A percentile compares a stretch with the other conserved stretches of the same genome.
These are phyloP conservation scores for Salix caprea DNA, from an alignment of 345 rosid genomes.

Conservation along the genomic window DNA sequence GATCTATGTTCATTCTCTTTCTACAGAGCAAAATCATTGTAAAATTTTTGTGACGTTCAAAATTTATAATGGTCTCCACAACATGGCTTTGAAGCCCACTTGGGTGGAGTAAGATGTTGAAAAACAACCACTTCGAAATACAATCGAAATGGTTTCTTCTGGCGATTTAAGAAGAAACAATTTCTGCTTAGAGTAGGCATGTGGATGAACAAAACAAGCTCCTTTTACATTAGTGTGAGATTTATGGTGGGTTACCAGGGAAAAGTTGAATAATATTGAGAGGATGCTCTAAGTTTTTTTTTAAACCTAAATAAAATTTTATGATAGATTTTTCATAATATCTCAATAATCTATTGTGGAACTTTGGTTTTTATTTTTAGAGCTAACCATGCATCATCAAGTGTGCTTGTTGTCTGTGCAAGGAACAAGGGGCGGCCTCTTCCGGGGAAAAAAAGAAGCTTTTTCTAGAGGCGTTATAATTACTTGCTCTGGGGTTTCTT, in stretches of 20 bases:
- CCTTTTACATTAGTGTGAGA: background rate
- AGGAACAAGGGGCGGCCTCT: background rate
- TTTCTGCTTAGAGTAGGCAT: background rate
- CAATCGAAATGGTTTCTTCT: background rate
- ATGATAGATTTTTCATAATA: background rate
- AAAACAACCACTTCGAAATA: background rate
- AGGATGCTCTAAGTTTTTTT: background rate
- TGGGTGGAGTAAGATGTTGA: background rate
- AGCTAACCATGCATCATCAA: conserved; percentile 4
- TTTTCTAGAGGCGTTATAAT: background rate
- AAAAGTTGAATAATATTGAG: background rate
- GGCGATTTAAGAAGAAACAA: background rate
- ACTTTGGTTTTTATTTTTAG: background rate
- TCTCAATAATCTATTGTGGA: background rate
- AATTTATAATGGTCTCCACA: no score
- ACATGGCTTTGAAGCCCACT: background rate
- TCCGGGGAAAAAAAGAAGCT: background rate
- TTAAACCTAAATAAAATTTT: background rate
- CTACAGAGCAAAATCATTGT: background rate
- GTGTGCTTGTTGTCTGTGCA: conserved; percentile 6
- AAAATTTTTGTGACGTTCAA: no score
- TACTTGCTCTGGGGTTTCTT: background rate
- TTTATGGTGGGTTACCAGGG: background rate
- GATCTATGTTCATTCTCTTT: background rate
- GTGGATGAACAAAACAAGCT: background rate